These are phyloP conservation scores for Pseudonitzschia multistriata DNA, from an alignment of 108 stramenopile species.

Conservation along the genomic window DNA sequence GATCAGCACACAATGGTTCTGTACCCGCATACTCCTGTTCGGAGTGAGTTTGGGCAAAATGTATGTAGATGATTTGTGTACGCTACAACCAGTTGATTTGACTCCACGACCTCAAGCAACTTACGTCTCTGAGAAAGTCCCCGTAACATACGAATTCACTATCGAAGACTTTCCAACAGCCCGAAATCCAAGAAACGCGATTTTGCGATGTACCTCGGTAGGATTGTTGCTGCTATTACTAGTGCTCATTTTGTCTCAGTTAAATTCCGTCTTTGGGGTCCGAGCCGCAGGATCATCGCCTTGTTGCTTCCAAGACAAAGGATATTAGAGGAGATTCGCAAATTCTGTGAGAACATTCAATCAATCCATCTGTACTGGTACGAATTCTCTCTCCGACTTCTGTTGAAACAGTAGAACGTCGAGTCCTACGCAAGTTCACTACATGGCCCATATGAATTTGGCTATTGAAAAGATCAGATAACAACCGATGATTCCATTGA, in stretches of 20 bases:
- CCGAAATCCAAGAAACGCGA: conserved; percentile 86
- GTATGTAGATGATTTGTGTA: neutral
- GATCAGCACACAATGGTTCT: neutral
- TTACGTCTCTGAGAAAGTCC: conserved; percentile 65
- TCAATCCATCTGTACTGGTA: too few relatives aligned
- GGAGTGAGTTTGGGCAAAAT: too few relatives aligned
- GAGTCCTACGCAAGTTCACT: too few relatives aligned
- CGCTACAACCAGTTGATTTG: neutral
- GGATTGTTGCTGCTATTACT: conserved; percentile 30
- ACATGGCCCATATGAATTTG: too few relatives aligned
- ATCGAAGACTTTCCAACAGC: conserved; percentile 86
- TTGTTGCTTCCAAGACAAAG: neutral
- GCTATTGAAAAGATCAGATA: too few relatives aligned
- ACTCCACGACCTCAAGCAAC: neutral
- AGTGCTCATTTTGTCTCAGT: conserved; percentile 1
- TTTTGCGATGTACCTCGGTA: conserved; percentile 75
- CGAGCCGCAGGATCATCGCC: neutral
- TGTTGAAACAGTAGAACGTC: too few relatives aligned
- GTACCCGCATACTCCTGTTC: neutral
- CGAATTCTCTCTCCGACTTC: too few relatives aligned
- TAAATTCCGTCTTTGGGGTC: too few relatives aligned
- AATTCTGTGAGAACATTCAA: neutral
- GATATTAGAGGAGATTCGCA: neutral
- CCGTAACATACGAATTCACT: conserved; percentile 78
- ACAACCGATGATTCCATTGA: too few relatives aligned